Base-by-base conservation (phyloP, 2,329 filamentous ascomycete species). In the Acrocalymma vagum region DNA sequence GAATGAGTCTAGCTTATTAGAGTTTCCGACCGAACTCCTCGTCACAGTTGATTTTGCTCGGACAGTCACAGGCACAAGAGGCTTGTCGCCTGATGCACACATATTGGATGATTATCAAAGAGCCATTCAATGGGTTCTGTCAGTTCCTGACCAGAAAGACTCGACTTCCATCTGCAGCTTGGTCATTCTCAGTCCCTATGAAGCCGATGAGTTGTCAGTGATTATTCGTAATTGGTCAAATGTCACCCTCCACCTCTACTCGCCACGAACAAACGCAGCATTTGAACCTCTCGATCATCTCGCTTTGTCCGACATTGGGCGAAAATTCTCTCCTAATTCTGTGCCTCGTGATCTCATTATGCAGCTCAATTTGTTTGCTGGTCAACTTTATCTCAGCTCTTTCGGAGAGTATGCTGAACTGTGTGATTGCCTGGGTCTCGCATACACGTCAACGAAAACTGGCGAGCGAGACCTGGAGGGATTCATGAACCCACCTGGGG, bases 281-380 rank as follows among this genome's bases (percentile, higher is more conserved):
- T 43, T 1, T 42, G 72, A 1, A 6, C 24, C 45, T 16, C 57
- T 83, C 0, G 76, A 83, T 24, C 35, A 53, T 1, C 60, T 84
- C 0, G 42, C 60, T 3, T 63, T 81, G 3, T 78, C 71, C 51
- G 67, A 58, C 1, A 39, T 75, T 1, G 69, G 53, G 1, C 33
- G 47, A 3, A 9, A 3, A 1, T 31, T 41, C 8, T 49, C 36
- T 3, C 15, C 38, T 2, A 10, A n/a, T 4, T 17, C 22, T 17
- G 40, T 54, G 6, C 56, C 42, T 17, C 55, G 49, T 9, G 50
- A 29, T 0, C 51, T 78, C 0, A 55, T 70, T 0, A 65, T 72
- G 0, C 71, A 80, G 39, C 73, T 89, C 0, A 84, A 85, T 30
- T 63, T 89, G 0, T 88, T 89, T 38, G 73, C 86, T 0, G 86